Conservation (phyloP, 2,329 filamentous ascomycete species). For the Thielaviopsis euricoi region DNA sequence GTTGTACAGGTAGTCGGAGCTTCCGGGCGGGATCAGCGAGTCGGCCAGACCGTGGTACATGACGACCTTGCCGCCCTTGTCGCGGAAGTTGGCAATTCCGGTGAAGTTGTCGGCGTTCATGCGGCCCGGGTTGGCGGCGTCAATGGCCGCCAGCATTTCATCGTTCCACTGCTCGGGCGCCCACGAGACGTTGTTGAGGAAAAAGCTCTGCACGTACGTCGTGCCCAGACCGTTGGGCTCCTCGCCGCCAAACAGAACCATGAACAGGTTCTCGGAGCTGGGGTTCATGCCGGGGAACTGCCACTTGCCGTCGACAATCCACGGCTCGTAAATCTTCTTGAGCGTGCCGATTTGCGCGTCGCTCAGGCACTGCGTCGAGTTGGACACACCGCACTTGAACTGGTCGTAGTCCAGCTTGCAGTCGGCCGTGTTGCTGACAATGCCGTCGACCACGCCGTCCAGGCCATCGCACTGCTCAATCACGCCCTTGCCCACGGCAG, state of each 20-base stretch:
- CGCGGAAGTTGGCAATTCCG: slow-evolving; percentile 22
- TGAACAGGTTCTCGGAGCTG: slow-evolving; percentile 24
- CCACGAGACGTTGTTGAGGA: slow-evolving; percentile 4
- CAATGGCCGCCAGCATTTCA: slow-evolving; percentile 20
- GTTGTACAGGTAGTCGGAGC: slow-evolving; percentile 21
- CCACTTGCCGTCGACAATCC: slow-evolving; percentile 16
- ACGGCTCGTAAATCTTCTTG: slow-evolving; percentile 18
- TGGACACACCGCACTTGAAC: slow-evolving; percentile 21
- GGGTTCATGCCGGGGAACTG: slow-evolving; percentile 25
- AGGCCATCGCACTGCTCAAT: slow-evolving; percentile 32
- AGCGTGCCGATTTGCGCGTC: slow-evolving; percentile 22
- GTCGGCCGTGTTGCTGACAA: slow-evolving; percentile 28
- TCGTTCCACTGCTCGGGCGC: slow-evolving; percentile 18
- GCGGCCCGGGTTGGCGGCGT: slow-evolving; percentile 21
- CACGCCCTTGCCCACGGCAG: slow-evolving; percentile 26
- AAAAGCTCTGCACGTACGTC: slow-evolving; percentile 21
- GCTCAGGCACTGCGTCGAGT: slow-evolving; percentile 24
- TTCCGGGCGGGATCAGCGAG: slow-evolving; percentile 21
- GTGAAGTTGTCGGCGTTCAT: slow-evolving; percentile 21
- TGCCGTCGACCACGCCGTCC: slow-evolving; percentile 32
- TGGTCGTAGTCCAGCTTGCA: slow-evolving; percentile 28
- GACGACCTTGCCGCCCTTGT: slow-evolving; percentile 25
- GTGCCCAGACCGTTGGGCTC: slow-evolving; percentile 20
- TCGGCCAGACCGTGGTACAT: slow-evolving; percentile 28
- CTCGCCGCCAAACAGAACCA: slow-evolving; percentile 17